phyloP scores from a whole-genome alignment of 805 yeast genomes.

The Ogataea zsoltii region DNA sequence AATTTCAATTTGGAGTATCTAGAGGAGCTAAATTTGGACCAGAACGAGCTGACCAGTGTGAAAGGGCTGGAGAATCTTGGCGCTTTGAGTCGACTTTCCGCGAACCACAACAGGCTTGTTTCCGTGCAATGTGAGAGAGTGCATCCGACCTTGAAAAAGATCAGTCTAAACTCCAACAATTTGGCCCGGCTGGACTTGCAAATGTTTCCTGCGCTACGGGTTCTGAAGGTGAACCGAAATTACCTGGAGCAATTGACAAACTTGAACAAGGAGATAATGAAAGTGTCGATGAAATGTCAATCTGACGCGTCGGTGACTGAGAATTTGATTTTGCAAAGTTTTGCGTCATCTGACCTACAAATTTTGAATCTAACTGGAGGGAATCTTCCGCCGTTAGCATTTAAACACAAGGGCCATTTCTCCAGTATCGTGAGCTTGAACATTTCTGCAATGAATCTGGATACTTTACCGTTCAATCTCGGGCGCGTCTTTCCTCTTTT shows the following conservation, averaged over 20 bases:
- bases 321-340: conserved; percentile 19
- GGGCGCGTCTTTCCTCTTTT: conserved; percentile 45
- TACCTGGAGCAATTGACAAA: conserved; percentile 29
- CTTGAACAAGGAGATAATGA: conserved; percentile 39
- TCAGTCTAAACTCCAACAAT: conserved; percentile 40
- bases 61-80: conserved; percentile 39
- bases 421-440: conserved; percentile 41
- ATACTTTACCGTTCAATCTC: conserved; percentile 39
- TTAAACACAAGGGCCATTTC: conserved; percentile 11
- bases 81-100: conserved; percentile 40
- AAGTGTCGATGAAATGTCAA: conserved; percentile 44
- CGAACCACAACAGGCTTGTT: conserved; percentile 42
- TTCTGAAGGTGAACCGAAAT: conserved; percentile 46
- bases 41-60: conserved; percentile 39
- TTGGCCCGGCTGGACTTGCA: conserved; percentile 36
- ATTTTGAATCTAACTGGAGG: conserved; percentile 39
- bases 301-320: conserved; percentile 23
- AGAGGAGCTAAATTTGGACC: conserved; percentile 45
- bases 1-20: conserved; percentile 38
- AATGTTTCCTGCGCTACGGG: conserved; percentile 41
- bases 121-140: conserved; percentile 20
- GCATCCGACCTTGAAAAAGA: conserved; percentile 38
- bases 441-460: conserved; percentile 50
- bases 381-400: conserved; percentile 8
- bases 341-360: conserved; percentile 28